Evolutionary conservation across 768 basidiomycete species (phyloP).

Genomic region (Leccinum variicolor): DNA sequence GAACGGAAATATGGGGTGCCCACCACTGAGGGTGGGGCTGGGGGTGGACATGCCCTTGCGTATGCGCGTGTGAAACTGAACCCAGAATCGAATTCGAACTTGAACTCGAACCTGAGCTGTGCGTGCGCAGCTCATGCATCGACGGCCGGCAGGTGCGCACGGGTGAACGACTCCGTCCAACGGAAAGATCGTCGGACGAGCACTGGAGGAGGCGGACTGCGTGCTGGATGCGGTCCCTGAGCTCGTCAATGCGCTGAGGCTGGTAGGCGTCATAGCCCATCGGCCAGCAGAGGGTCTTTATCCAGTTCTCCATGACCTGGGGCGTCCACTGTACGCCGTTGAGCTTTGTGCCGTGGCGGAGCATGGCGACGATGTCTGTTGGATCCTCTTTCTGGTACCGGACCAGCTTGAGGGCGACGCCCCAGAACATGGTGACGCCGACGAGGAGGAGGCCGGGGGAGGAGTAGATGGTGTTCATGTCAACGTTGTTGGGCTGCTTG

Average conservation of each 20-base stretch:
- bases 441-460: constrained; percentile 53
- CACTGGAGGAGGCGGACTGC: constrained; percentile 39
- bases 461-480: constrained; percentile 54
- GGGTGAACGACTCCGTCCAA: not conserved
- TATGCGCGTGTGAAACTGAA: not conserved
- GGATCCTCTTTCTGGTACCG: constrained; percentile 63
- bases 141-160: constrained; percentile 8
- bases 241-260: constrained; percentile 39
- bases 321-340: constrained; percentile 55
- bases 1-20: not conserved
- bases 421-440: constrained; percentile 70
- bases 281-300: constrained; percentile 54
- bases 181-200: constrained; percentile 13
- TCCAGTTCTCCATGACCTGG: constrained; percentile 53
- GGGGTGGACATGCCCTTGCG: not conserved
- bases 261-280: constrained; percentile 59
- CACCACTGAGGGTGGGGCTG: not conserved
- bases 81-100: not conserved
- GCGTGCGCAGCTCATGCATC: constrained; percentile 4
- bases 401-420: constrained; percentile 68
- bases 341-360: constrained; percentile 55
- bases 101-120: not conserved
- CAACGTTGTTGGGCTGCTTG: constrained; percentile 47
- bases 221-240: constrained; percentile 50
- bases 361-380: constrained; percentile 61